phyloP scores from a whole-genome alignment of 129 eudicot species.

The Escallonia herrerae region DNA sequence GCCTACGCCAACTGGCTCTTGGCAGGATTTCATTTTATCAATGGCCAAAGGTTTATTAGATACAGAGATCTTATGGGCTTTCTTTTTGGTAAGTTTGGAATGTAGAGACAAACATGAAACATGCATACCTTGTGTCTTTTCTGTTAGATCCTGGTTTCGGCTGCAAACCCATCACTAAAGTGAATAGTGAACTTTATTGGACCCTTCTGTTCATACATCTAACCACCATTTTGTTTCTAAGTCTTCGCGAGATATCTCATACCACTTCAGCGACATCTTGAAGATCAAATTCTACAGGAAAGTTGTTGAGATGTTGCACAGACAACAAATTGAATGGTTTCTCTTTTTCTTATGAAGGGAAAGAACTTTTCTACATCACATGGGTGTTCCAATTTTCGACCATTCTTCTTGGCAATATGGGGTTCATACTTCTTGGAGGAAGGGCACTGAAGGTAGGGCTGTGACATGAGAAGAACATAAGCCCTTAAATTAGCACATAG shows the following conservation, averaged over 20 bases:
- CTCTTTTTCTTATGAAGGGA: slow-evolving; percentile 23
- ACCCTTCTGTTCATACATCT: no score
- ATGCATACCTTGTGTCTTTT: background rate
- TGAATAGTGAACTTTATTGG: no score
- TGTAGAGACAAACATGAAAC: background rate
- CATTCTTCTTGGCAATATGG: slow-evolving; percentile 49
- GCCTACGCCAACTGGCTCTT: slow-evolving; percentile 52
- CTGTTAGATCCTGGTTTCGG: no score
- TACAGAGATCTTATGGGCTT: slow-evolving; percentile 50
- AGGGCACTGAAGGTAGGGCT: slow-evolving; percentile 39
- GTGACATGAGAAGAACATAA: no score
- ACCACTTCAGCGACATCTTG: no score
- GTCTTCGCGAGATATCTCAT: no score
- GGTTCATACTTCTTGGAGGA: slow-evolving; percentile 54
- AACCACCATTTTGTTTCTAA: no score
- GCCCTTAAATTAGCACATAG: no score
- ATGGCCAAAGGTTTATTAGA: slow-evolving; percentile 53
- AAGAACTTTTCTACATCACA: slow-evolving; percentile 32
- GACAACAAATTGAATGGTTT: background rate
- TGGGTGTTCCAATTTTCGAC: slow-evolving; percentile 45
- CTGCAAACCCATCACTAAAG: no score
- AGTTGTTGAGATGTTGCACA: no score
- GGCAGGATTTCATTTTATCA: slow-evolving; percentile 40
- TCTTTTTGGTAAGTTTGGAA: slow-evolving; percentile 34
- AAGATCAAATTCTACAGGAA: no score